A percentile compares a stretch with the other conserved stretches of the same genome.
Evolutionary conservation across 2,329 filamentous ascomycete genomes (phyloP).

Genomic region (Monilinia vaccinii-corymbosi): DNA sequence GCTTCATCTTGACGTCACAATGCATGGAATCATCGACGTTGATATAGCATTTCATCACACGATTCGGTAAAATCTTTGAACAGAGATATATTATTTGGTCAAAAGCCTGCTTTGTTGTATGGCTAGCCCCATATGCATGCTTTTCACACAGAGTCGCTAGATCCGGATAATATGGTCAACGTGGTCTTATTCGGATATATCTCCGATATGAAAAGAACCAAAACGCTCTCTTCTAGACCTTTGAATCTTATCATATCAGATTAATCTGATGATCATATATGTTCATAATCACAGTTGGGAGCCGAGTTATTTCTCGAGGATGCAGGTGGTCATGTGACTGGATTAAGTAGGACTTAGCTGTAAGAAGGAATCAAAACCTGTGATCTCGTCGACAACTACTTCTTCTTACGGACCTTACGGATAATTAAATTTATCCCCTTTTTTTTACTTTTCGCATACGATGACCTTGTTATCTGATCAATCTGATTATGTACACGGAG

Average conservation of each 20-base stretch:
- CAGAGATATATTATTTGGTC: not conserved
- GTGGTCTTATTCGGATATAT: not conserved
- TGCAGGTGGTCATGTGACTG: too few species aligned
- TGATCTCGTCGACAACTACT: too few species aligned
- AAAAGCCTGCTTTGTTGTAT: too few species aligned
- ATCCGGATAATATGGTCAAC: not conserved
- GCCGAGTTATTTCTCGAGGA: too few species aligned
- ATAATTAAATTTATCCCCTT: too few species aligned
- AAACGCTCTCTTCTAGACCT: not conserved
- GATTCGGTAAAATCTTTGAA: not conserved
- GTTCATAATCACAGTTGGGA: not conserved
- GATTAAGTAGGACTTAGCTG: too few species aligned
- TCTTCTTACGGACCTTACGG: too few species aligned
- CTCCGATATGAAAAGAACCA: not conserved
- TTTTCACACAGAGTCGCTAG: too few species aligned
- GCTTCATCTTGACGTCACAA: not conserved
- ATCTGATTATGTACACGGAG: not conserved
- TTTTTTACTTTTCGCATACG: too few species aligned
- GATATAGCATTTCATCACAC: not conserved
- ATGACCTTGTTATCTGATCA: slow-evolving; percentile 5
- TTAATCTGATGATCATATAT: not conserved
- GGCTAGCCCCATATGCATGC: too few species aligned
- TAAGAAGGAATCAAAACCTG: too few species aligned
- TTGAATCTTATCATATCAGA: not conserved
- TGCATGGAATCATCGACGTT: not conserved